Evolutionary conservation across 2,329 filamentous ascomycete genomes (phyloP), one percentile per base, ranked within the genome.

Genomic region (Pestalotiopsis sp.): DNA sequence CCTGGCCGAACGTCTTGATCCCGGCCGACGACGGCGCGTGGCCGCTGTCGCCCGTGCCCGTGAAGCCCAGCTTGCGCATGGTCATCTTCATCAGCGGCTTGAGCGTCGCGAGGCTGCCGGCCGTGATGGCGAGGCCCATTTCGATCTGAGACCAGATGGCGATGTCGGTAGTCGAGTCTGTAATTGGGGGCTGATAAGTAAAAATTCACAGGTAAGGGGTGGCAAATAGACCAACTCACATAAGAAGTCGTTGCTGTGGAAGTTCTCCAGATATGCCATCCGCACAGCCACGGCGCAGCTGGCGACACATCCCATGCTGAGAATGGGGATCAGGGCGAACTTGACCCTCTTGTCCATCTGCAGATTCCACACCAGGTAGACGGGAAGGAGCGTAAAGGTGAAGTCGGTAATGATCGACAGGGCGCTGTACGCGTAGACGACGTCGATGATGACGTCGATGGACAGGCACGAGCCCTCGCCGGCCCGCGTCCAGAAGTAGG

Each of bases 321-420:
- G 73, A 66, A 87, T 83, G n/a, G 78, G 80, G 3, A 80, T 81
- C n/a, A 87, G 77, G 1, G 84, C 78, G 12, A 77, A 41, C 72
- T 87, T 88, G 0, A 82, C 83, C 64, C 77, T 79, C 3, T 68
- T 67, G 45, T 81, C 82, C 84, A 87, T 86, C 59, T 86, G 80
- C 27, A 87, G 72, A 49, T 81, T 78, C 78, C 80, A 82, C 2
- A 88, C 80, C 6, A 88, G 77, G 64, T 82, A 82, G 14, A 85
- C 77, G 2, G 83, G 83, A n/a, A 85, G 69, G 12, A 84, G 70
- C 6, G 80, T 81, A 27, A 84, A 73, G 1, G 79, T 80, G 64
- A 83, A 80, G 73, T 85, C 83, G 59, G 78, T 80, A 17, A 79
- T 70, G 25, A 79, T 80, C 4, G 78, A 78, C 2, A 80, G 75